A percentile compares a stretch with the other conserved stretches of the same genome.
These are phyloP conservation scores for Blastobotrys buckinghamii DNA, from an alignment of 1,139 yeast genomes.

Conservation along the genomic window DNA sequence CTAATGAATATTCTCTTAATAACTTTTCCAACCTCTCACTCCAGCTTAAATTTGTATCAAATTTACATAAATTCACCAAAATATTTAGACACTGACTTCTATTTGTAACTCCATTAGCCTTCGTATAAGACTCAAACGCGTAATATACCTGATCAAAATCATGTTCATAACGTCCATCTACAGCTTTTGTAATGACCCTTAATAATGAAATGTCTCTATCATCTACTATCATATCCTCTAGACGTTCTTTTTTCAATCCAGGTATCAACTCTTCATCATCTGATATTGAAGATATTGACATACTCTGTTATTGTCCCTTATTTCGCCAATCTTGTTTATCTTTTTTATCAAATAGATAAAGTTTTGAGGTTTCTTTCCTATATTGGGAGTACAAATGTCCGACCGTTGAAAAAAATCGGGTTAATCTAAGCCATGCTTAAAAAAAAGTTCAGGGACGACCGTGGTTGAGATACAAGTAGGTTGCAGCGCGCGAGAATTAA, in stretches of 20 bases:
- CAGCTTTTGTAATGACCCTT: slow-evolving; percentile 20
- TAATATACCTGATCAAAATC: slow-evolving; percentile 23
- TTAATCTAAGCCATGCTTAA: too few relatives aligned
- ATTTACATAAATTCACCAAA: slow-evolving; percentile 20
- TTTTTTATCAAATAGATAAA: not conserved
- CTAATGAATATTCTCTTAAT: slow-evolving; percentile 17
- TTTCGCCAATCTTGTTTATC: not conserved
- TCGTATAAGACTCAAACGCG: slow-evolving; percentile 22
- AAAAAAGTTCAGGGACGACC: too few relatives aligned
- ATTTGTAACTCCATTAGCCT: slow-evolving; percentile 18
- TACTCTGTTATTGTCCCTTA: too few relatives aligned
- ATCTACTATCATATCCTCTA: slow-evolving; percentile 1
- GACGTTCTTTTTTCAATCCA: not conserved
- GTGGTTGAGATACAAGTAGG: not conserved
- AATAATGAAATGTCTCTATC: slow-evolving; percentile 21
- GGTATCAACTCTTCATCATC: slow-evolving; percentile 10
- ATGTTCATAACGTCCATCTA: slow-evolving; percentile 16
- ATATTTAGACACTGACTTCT: slow-evolving; percentile 18
- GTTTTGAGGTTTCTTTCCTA: not conserved
- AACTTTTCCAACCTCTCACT: slow-evolving; percentile 17
- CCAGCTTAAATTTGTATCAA: slow-evolving; percentile 17
- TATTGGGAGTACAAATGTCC: not conserved
- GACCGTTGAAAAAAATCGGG: not conserved
- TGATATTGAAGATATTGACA: not conserved
- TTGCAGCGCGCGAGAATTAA: not conserved